Evolutionary conservation across 306 rosid genomes (phyloP), one percentile per base, ranked within the genome.

Genomic region (Prunus kanzakura): DNA sequence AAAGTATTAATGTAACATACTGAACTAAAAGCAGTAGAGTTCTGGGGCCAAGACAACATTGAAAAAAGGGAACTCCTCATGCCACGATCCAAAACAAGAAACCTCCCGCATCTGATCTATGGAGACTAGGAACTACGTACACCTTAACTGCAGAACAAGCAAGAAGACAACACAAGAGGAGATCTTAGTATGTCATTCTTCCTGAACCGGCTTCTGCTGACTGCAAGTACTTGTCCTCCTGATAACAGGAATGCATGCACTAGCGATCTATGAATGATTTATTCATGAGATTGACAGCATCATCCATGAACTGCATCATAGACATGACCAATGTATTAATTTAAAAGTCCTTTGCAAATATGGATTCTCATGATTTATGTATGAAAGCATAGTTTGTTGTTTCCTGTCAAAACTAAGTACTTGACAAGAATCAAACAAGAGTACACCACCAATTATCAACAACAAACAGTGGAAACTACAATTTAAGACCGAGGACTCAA

Each of bases 261-360:
- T 83, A 94, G 56, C 94, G 97, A 77, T 94, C 98, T 69, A 90
- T 86, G 66, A 91, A 94, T 30, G 98, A 91, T 81, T 90, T 94
- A 79, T 94, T 89, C 98, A 94, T 94, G 49, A 94, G 96, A 70
- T 80, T 86, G 68, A 94, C 96, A 0, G 98, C 98, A 2, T 88
- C 89, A 68, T 94, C 98, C 98, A 94, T 87, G 87, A 91, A 85
- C 98, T 94, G 93, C 90, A 84, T n/a, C 22, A 84, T 43, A 83
- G 69, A 69, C 76, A 76, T 32, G 6, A 67, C 19, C 60, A 43
- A 38, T 76, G 22, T 23, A 13, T 66, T 57, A 38, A 67, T 41
- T 30, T 56, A 0, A 3, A 56, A 8, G 76, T 38, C 22, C 52
- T 56, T 3, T 14, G n/a, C 38, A 71, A 72, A 27, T 23, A 15